Evolutionary conservation across 441 rosid species (phyloP), one percentile per base, ranked within the genome.

Genomic region (Metrosideros polymorpha): DNA sequence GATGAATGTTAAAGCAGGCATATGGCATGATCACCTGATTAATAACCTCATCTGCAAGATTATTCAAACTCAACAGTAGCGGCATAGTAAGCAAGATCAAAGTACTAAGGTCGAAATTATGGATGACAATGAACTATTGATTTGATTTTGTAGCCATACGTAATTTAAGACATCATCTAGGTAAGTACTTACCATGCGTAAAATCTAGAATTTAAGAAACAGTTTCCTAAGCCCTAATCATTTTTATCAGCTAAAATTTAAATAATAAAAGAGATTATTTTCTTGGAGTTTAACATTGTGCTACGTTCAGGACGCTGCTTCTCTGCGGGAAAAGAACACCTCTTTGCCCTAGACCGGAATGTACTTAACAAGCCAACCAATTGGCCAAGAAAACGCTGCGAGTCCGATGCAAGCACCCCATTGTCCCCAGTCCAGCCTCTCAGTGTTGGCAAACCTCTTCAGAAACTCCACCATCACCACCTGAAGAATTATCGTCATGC

Each of bases 341-440:
- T 4, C 1, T 32, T 63, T 32, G 25, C 76, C 27, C 5, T 43
- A 63, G 76, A 63, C 83, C 2, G 86, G 86, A 10, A 85, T 42
- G 82, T 84, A 85, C 84, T 85, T 85, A 19, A 85, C 53, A 53
- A 85, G 59, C 86, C 86, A 85, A 24, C 83, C 71, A 29, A 85
- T 75, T 17, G 71, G 83, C 86, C 83, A 85, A 22, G 83, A 14
- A 9, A 82, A 12, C 25, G 79, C 29, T 12, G 87, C 87, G 3
- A 86, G 50, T 25, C 77, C 87, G 3, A 86, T 39, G 56, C 79
- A 86, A n/a, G 79, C 79, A 45, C 30, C 84, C 87, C 87, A 86
- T 50, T 86, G 87, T 24, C 32, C 71, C 79, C 85, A 86, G 53
- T 32, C 27, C 82, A 86, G 57, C 85, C 87, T 86, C 87, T 18